Evolutionary conservation across 1,139 yeast genomes (phyloP).

Genomic region (Yamadazyma mexicana): DNA sequence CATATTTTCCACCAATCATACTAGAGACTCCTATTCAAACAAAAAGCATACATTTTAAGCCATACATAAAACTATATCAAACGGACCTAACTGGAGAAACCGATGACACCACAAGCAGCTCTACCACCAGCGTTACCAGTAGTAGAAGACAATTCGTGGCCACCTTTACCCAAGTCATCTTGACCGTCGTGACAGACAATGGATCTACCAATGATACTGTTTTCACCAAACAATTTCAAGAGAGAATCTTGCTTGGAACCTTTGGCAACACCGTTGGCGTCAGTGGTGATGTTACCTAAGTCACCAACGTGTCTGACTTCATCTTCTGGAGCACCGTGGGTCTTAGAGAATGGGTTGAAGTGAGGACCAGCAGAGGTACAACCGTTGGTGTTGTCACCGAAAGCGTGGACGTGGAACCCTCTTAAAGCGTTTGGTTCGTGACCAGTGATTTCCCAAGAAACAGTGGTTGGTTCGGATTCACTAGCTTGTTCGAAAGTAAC

Average conservation of each 20-base stretch:
- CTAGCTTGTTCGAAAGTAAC: slow-evolving; percentile 82
- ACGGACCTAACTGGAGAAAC: slow-evolving; percentile 49
- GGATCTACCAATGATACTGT: slow-evolving; percentile 91
- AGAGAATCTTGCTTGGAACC: slow-evolving; percentile 79
- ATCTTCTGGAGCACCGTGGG: slow-evolving; percentile 94
- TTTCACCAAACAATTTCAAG: slow-evolving; percentile 78
- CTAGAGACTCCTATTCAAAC: too few species aligned
- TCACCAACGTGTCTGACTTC: slow-evolving; percentile 95
- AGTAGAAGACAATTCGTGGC: slow-evolving; percentile 87
- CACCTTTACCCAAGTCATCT: slow-evolving; percentile 97
- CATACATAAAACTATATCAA: too few species aligned
- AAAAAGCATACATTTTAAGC: too few species aligned
- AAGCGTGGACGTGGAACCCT: slow-evolving; percentile 97
- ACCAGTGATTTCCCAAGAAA: slow-evolving; percentile 85
- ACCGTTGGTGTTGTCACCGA: slow-evolving; percentile 98
- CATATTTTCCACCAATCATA: too few species aligned
- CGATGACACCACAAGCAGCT: slow-evolving; percentile 99
- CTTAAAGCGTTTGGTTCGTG: slow-evolving; percentile 84
- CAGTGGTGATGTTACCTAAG: slow-evolving; percentile 90
- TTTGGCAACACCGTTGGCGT: slow-evolving; percentile 83
- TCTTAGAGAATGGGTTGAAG: slow-evolving; percentile 89
- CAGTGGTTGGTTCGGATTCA: slow-evolving; percentile 79
- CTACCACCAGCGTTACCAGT: slow-evolving; percentile 99
- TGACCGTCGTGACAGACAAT: slow-evolving; percentile 93
- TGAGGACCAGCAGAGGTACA: slow-evolving; percentile 99